Conservation (phyloP, 202 grass and related monocot species). For the Thinopyrum obtusiflorum region DNA sequence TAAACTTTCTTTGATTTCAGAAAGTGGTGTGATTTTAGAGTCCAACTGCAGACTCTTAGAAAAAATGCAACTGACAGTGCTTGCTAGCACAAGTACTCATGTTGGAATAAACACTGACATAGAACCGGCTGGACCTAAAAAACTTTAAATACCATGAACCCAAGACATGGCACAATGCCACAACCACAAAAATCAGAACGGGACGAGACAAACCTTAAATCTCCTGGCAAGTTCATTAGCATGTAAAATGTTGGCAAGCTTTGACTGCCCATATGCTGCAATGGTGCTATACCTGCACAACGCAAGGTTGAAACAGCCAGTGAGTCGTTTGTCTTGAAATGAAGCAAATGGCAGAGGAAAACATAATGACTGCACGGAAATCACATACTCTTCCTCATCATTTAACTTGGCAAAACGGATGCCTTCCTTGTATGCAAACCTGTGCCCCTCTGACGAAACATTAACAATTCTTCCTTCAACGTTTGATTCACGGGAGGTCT, state of each 20-base stretch:
- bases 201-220: conserved; percentile 50
- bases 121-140: neutral
- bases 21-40: neutral
- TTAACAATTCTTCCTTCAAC: conserved; percentile 92
- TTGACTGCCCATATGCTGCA: conserved; percentile 90
- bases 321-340: conserved; percentile 13
- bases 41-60: neutral
- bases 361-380: conserved; percentile 1
- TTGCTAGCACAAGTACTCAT: neutral
- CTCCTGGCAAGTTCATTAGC: conserved; percentile 84
- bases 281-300: conserved; percentile 58
- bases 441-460: conserved; percentile 86
- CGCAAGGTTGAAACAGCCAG: conserved; percentile 34
- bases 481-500: conserved; percentile 59
- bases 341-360: neutral
- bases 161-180: neutral
- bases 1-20: neutral
- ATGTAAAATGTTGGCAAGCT: conserved; percentile 90
- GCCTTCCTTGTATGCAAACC: conserved; percentile 64
- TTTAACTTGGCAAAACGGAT: conserved; percentile 81
- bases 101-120: neutral
- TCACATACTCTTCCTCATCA: conserved; percentile 65
- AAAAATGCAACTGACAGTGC: neutral
- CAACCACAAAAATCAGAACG: neutral
- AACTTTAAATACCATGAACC: neutral